Evolutionary conservation across 495 filamentous ascomycete genomes (phyloP).

Genomic region (Pseudevernia furfuracea): DNA sequence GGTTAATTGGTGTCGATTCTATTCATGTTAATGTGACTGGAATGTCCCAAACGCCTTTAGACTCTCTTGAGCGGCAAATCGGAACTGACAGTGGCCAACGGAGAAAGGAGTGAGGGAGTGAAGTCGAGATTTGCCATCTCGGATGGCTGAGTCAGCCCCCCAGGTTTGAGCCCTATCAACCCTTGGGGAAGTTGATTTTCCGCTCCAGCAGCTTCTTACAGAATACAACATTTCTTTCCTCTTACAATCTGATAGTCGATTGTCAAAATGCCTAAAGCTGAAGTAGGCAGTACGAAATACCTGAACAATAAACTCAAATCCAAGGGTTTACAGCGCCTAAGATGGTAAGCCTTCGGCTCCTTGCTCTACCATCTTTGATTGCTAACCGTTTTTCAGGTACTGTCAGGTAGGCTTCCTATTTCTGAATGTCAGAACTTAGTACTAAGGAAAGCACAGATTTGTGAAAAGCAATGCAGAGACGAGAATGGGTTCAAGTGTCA

Average conservation of each 20-base stretch:
- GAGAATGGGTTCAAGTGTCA: constrained; percentile 58
- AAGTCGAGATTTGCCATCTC: constrained; percentile 1
- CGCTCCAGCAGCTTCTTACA: neutral
- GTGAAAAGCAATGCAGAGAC: constrained; percentile 44
- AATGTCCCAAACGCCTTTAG: neutral
- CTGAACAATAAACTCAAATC: constrained; percentile 84
- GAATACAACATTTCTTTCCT: neutral
- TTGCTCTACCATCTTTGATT: neutral
- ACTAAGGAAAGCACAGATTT: constrained; percentile 46
- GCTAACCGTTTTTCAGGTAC: neutral
- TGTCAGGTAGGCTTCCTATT: neutral
- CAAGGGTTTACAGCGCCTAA: constrained; percentile 75
- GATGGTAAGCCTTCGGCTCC: constrained; percentile 53
- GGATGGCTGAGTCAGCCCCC: too few species aligned
- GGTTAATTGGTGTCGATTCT: too few species aligned
- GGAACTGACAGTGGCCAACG: neutral
- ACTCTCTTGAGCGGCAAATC: neutral
- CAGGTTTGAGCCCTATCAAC: neutral
- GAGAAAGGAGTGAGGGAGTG: constrained; percentile 4
- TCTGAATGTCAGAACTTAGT: neutral
- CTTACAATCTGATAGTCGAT: neutral
- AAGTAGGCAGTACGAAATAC: constrained; percentile 79
- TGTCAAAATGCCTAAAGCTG: constrained; percentile 72
- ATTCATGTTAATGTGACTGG: neutral
- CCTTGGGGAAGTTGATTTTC: too few species aligned